These are phyloP conservation scores for Liquidambar formosana DNA, from an alignment of 164 flowering plant species.

Conservation along the genomic window DNA sequence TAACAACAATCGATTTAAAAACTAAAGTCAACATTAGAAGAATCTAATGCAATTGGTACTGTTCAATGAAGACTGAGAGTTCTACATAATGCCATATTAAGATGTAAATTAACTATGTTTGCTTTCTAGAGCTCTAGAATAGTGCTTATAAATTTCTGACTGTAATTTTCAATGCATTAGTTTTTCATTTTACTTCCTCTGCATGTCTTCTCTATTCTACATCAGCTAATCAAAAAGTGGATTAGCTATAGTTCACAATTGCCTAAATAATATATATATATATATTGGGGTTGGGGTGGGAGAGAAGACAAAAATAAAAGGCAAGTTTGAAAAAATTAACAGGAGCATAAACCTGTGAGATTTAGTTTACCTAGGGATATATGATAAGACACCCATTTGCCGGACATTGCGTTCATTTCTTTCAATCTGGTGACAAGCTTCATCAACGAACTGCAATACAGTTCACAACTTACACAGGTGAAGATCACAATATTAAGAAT, in stretches of 20 bases:
- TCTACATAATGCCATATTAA: too few relatives aligned
- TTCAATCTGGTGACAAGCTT: slow-evolving; percentile 98
- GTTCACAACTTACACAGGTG: slow-evolving; percentile 1
- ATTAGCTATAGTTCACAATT: too few relatives aligned
- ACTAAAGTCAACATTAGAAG: not conserved
- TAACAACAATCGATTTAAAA: not conserved
- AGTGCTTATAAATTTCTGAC: too few relatives aligned
- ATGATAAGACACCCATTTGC: slow-evolving; percentile 83
- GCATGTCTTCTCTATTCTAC: not conserved
- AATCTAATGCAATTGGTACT: too few relatives aligned
- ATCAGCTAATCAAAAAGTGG: not conserved
- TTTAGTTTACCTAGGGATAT: slow-evolving; percentile 76
- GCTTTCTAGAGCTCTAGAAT: too few relatives aligned
- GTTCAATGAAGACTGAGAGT: too few relatives aligned
- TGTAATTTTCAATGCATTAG: not conserved
- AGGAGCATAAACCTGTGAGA: not conserved
- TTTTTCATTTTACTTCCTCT: not conserved
- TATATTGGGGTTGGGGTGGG: too few relatives aligned
- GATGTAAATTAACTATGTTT: too few relatives aligned
- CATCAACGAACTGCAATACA: slow-evolving; percentile 89
- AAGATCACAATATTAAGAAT: slow-evolving; percentile 9
- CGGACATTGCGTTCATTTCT: slow-evolving; percentile 86
- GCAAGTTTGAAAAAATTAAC: not conserved
- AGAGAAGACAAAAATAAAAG: not conserved
- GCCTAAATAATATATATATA: not conserved